These are phyloP conservation scores for Cyberlindnera euphorbiiphila DNA, from an alignment of 805 yeast species.

Conservation along the genomic window DNA sequence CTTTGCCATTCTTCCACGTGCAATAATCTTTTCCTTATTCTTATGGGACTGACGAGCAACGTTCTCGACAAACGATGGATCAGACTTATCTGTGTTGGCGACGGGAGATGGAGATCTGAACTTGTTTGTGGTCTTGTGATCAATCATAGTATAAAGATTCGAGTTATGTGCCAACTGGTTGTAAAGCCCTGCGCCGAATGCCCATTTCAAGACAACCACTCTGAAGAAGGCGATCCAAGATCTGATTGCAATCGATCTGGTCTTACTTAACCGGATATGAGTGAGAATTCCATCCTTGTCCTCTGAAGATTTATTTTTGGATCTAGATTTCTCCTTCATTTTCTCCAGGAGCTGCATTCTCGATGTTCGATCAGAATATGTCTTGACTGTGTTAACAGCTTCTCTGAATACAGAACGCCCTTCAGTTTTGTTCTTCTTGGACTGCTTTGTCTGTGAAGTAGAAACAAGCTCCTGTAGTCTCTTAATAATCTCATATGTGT, in stretches of 20 bases:
- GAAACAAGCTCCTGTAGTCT: conserved; percentile 42
- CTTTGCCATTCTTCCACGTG: conserved; percentile 22
- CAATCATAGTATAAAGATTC: conserved; percentile 18
- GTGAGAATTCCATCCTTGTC: conserved; percentile 20
- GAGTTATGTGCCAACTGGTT: conserved; percentile 26
- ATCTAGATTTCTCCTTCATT: conserved; percentile 20
- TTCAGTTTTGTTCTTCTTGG: conserved; percentile 60
- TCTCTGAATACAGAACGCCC: conserved; percentile 59
- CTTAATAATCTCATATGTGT: conserved; percentile 43
- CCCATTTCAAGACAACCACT: conserved; percentile 27
- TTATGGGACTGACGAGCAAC: conserved; percentile 13
- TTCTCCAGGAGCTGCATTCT: conserved; percentile 26
- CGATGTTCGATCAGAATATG: conserved; percentile 33
- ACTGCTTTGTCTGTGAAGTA: conserved; percentile 51
- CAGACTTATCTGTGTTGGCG: conserved; percentile 13
- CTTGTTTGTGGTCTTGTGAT: conserved; percentile 18
- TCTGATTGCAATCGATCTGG: conserved; percentile 27
- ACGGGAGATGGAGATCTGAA: conserved; percentile 12
- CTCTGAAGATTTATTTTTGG: conserved; percentile 12
- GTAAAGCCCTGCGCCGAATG: conserved; percentile 24
- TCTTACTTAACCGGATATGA: conserved; percentile 26
- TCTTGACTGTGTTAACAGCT: conserved; percentile 44
- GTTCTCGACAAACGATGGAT: conserved; percentile 11
- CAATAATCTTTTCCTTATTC: conserved; percentile 24
- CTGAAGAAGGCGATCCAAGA: conserved; percentile 30